A percentile compares a stretch with the other conserved stretches of the same genome.
Conservation (phyloP, 192 early-diverging fungal species). For the Mortierella hygrophila region DNA sequence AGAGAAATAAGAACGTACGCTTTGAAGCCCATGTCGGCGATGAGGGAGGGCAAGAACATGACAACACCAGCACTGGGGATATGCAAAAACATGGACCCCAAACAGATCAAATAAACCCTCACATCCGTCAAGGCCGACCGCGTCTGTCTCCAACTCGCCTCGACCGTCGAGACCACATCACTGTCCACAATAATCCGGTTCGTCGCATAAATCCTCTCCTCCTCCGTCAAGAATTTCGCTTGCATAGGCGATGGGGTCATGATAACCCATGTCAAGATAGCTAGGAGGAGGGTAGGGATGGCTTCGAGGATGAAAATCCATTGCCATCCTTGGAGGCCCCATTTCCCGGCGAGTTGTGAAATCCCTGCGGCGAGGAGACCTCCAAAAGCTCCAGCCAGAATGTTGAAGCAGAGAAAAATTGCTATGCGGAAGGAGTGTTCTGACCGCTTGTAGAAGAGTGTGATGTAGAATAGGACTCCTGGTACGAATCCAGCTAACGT, state of each 20-base stretch:
- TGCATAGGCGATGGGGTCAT: constrained; percentile 67
- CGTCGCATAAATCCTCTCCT: constrained; percentile 56
- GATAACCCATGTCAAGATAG: constrained; percentile 63
- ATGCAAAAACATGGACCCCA: constrained; percentile 3
- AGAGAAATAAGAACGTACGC: constrained; percentile 60
- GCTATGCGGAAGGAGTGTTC: constrained; percentile 77
- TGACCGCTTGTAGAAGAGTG: constrained; percentile 76
- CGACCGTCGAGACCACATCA: constrained; percentile 25
- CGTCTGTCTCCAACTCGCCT: constrained; percentile 46
- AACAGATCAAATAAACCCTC: constrained; percentile 40
- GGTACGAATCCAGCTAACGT: constrained; percentile 79
- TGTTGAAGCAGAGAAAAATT: constrained; percentile 76
- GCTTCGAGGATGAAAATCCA: constrained; percentile 82
- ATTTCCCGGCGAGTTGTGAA: constrained; percentile 61
- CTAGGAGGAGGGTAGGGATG: constrained; percentile 71
- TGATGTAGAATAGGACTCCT: constrained; percentile 77
- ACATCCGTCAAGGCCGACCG: constrained; percentile 51
- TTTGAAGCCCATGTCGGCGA: constrained; percentile 60
- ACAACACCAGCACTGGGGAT: constrained; percentile 18
- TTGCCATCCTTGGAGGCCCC: constrained; percentile 73
- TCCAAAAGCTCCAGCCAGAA: constrained; percentile 80
- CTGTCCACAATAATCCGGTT: constrained; percentile 40
- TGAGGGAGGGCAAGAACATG: constrained; percentile 63
- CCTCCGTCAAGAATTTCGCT: constrained; percentile 37
- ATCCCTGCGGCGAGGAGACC: constrained; percentile 82